Conservation (phyloP, 495 filamentous ascomycete genomes). For the Pyronema domesticum region DNA sequence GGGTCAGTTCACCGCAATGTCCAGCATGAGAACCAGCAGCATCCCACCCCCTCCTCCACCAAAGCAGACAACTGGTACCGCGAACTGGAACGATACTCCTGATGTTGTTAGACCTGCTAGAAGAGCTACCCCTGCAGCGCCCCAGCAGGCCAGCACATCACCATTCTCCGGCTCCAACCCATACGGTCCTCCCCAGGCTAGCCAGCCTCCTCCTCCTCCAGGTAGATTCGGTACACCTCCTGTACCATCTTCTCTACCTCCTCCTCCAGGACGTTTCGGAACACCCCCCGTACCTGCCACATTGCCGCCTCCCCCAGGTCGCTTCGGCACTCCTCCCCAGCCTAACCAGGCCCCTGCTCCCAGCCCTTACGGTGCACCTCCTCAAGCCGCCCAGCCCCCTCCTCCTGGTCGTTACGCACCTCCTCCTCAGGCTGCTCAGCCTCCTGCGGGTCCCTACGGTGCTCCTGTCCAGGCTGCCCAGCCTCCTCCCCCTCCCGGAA, state of each 20-base stretch:
- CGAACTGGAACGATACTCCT: slow-evolving; percentile 89
- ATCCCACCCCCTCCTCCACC: slow-evolving; percentile 46
- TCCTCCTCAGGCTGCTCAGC: slow-evolving; percentile 21
- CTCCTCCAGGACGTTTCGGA: slow-evolving; percentile 8
- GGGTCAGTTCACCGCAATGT: slow-evolving; percentile 28
- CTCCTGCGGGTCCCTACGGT: slow-evolving; percentile 29
- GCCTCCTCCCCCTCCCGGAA: slow-evolving; percentile 39
- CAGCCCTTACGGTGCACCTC: not conserved
- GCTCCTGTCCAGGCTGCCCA: slow-evolving; percentile 29
- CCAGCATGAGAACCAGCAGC: slow-evolving; percentile 25
- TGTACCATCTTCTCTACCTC: slow-evolving; percentile 33
- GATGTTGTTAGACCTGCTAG: slow-evolving; percentile 58
- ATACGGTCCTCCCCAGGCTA: slow-evolving; percentile 27
- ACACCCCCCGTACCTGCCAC: slow-evolving; percentile 13
- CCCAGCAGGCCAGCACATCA: slow-evolving; percentile 40
- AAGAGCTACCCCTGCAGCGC: slow-evolving; percentile 33
- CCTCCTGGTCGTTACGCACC: slow-evolving; percentile 25
- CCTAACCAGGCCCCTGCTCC: not conserved
- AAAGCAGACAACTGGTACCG: slow-evolving; percentile 47
- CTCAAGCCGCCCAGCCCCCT: slow-evolving; percentile 29
- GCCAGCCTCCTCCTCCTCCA: slow-evolving; percentile 39
- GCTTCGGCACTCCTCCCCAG: slow-evolving; percentile 18
- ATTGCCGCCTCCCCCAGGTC: not conserved
- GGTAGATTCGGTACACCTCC: slow-evolving; percentile 35
- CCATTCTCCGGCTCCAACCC: slow-evolving; percentile 35